Evolutionary conservation across 2,329 filamentous ascomycete species (phyloP), one percentile per base, ranked within the genome.

Genomic region (Botrytis aclada): DNA sequence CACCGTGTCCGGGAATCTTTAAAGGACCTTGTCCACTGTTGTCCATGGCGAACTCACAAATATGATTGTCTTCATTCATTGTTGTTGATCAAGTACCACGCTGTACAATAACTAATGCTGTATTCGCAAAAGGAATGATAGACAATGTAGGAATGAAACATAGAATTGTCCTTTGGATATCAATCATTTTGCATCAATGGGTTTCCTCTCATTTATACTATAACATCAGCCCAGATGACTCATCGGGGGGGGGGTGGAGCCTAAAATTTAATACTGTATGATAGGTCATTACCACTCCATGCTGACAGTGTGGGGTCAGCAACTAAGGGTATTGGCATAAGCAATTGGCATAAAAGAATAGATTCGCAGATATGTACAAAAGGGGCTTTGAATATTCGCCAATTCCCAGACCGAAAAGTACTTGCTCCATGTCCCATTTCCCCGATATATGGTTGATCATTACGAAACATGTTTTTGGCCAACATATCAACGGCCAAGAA

Each of bases 71-170:
- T 29, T 29, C 6, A 18, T 56, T 8, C 51, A 56, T 29, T 56
- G 14, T 56, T 56, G 14, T 56, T 56, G 51, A 16, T 56, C 4
- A 4, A 8, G 8, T 56, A 9, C 14, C 14, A 18, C 3, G 14
- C 18, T 29, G 1, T 29, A 18, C 1, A 56, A 16, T 18, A 6
- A 4, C 51, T 1, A 9, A 56, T 56, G 14, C n/a, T 29, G 16
- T 2, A 9, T 29, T 8, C n/a, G 16, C n/a, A 18, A 18, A 29
- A 18, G 3, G 14, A 56, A 8, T 0, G 0, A 56, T 16, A 29
- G n/a, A 56, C 3, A 8, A 29, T 16, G 14, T n/a, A 6, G 25
- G 7, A 4, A 54, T 16, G 3, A 29, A 16, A 29, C 5, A 6
- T 4, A 54, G 51, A 54, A 54, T 29, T 16, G 29, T 14, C 51